A percentile compares a stretch with the other conserved stretches of the same genome.
Conservation (phyloP, 1,284 basidiomycete species). For the Ganoderma lingzhi region DNA sequence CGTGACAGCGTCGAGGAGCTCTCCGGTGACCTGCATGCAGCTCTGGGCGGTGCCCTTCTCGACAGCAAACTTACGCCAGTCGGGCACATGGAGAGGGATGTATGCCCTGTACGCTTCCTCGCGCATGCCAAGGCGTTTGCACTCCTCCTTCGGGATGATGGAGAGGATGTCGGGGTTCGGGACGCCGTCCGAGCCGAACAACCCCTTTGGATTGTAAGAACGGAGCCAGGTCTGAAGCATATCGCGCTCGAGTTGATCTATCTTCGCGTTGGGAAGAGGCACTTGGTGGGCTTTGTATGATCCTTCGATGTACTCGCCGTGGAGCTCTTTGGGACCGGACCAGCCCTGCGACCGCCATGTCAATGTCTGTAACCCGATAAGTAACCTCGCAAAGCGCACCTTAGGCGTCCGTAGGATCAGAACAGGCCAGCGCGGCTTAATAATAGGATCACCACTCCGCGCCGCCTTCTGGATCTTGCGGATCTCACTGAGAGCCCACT, state of each 20-base stretch:
- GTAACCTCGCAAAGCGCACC: conserved; percentile 36
- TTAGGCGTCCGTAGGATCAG: conserved; percentile 87
- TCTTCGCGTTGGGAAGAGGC: conserved; percentile 78
- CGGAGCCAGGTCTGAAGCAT: conserved; percentile 75
- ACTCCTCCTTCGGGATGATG: conserved; percentile 60
- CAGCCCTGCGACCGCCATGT: conserved; percentile 52
- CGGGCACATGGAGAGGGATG: conserved; percentile 65
- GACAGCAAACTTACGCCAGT: conserved; percentile 67
- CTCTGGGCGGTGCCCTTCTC: conserved; percentile 67
- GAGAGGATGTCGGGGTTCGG: conserved; percentile 61
- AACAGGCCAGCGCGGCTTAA: conserved; percentile 89
- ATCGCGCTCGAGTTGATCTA: conserved; percentile 66
- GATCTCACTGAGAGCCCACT: conserved; percentile 85
- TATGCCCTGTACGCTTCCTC: conserved; percentile 75
- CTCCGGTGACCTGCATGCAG: conserved; percentile 82
- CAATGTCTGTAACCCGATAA: neutral
- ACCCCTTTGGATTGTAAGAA: conserved; percentile 68
- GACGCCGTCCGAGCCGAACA: conserved; percentile 63
- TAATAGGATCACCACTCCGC: conserved; percentile 74
- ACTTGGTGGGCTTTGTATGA: conserved; percentile 84
- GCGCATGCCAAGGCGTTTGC: conserved; percentile 70
- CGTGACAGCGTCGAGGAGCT: conserved; percentile 66
- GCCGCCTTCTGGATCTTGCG: conserved; percentile 82
- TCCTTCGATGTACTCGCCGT: conserved; percentile 79
- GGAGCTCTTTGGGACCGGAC: conserved; percentile 70